Evolutionary conservation across 805 yeast species (phyloP).

Genomic region (Starmerella apis): DNA sequence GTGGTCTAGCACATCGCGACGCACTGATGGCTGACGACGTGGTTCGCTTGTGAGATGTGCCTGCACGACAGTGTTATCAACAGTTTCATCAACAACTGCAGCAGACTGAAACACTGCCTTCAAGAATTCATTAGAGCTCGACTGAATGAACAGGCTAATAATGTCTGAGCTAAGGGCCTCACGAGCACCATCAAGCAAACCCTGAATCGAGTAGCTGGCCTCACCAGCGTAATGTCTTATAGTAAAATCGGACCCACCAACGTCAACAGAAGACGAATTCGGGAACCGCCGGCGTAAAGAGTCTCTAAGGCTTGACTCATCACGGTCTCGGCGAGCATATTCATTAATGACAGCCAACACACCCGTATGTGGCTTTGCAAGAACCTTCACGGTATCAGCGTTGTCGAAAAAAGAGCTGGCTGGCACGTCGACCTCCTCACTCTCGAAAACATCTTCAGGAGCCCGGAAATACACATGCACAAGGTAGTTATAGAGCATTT

Average conservation of each 20-base stretch:
- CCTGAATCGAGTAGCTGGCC: constrained; percentile 45
- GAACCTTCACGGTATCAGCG: constrained; percentile 45
- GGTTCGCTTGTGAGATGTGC: constrained; percentile 37
- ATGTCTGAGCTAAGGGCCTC: constrained; percentile 41
- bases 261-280: constrained; percentile 27
- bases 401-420: constrained; percentile 48
- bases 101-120: constrained; percentile 30
- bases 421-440: constrained; percentile 41
- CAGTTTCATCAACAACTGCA: constrained; percentile 33
- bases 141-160: constrained; percentile 33
- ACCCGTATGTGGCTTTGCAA: constrained; percentile 36
- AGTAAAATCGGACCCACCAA: constrained; percentile 38
- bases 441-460: constrained; percentile 33
- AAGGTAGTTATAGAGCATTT: constrained; percentile 34
- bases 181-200: constrained; percentile 43
- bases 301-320: constrained; percentile 29
- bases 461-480: constrained; percentile 33
- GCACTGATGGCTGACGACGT: constrained; percentile 33
- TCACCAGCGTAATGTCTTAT: constrained; percentile 50
- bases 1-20: constrained; percentile 15
- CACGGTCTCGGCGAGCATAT: constrained; percentile 32
- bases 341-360: constrained; percentile 34
- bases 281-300: constrained; percentile 30
- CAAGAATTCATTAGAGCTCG: constrained; percentile 34
- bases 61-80: constrained; percentile 31